Conservation (phyloP, 2,329 filamentous ascomycete species). For the Cladosporium sp. region DNA sequence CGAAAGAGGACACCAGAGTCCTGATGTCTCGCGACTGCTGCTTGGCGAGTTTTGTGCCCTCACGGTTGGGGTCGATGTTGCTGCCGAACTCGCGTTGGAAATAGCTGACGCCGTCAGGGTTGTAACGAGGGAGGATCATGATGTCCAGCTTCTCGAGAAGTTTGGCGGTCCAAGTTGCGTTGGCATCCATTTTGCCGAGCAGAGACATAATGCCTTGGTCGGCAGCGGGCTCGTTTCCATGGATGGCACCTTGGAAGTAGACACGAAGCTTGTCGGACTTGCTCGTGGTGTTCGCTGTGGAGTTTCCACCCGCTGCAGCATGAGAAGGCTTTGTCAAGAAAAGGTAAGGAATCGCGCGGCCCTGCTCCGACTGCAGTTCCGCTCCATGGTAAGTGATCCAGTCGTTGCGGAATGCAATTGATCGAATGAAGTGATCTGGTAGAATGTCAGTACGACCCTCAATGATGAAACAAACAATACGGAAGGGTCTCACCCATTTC, state of each 20-base stretch:
- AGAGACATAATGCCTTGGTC: constrained; percentile 32
- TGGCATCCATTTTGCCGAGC: constrained; percentile 29
- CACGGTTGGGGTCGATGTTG: constrained; percentile 19
- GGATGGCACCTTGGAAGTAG: constrained; percentile 33
- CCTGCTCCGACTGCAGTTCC: constrained; percentile 17
- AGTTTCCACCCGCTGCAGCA: constrained; percentile 15
- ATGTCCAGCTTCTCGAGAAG: constrained; percentile 22
- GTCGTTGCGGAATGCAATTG: constrained; percentile 16
- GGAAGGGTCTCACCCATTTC: constrained; percentile 11
- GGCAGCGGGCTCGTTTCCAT: constrained; percentile 35
- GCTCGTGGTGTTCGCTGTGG: not conserved
- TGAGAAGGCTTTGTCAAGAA: constrained; percentile 4
- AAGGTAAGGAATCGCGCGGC: constrained; percentile 15
- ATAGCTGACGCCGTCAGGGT: constrained; percentile 19
- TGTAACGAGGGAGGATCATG: constrained; percentile 16
- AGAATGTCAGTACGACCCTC: constrained; percentile 16
- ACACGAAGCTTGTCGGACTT: constrained; percentile 27
- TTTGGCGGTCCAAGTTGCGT: constrained; percentile 7
- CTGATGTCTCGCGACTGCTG: constrained; percentile 28
- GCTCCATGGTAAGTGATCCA: constrained; percentile 15
- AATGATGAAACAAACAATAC: no score
- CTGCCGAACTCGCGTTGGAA: constrained; percentile 19
- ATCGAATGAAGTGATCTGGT: constrained; percentile 15
- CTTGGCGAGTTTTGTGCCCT: constrained; percentile 26
- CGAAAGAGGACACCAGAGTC: constrained; percentile 25